Conservation (phyloP, 2,329 filamentous ascomycete species). For the Coniochaeta prunicola region DNA sequence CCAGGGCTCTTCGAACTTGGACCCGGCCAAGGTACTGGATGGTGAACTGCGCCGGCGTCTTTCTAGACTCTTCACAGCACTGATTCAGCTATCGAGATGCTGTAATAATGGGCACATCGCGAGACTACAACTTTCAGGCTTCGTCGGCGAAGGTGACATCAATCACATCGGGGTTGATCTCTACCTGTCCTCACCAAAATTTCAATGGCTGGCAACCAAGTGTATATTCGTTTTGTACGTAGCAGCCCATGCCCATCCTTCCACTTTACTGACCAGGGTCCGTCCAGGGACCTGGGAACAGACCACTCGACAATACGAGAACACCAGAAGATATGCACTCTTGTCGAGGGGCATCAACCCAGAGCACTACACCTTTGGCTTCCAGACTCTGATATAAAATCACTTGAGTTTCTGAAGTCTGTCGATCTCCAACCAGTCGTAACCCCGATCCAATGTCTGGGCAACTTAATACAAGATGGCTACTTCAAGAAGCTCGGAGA, state of each 20-base stretch:
- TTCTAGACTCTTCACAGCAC: neutral
- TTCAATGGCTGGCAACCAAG: neutral
- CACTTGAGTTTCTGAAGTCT: neutral
- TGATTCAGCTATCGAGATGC: neutral
- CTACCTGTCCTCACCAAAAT: neutral
- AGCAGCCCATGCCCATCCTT: neutral
- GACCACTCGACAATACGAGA: neutral
- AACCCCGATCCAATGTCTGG: neutral
- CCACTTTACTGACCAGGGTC: neutral
- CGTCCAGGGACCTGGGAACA: neutral
- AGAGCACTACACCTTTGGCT: neutral
- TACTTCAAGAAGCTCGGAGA: neutral
- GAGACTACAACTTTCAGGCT: neutral
- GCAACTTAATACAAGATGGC: neutral
- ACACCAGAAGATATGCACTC: neutral
- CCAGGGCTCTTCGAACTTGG: neutral
- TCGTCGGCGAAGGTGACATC: neutral
- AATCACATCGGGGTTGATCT: neutral
- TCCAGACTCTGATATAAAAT: neutral
- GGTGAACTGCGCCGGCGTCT: neutral
- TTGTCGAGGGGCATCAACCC: neutral
- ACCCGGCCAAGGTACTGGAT: neutral
- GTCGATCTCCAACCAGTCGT: neutral
- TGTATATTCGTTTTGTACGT: neutral
- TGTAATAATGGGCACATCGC: neutral